Conservation (phyloP, 768 basidiomycete species). For the Suillus subalutaceus region DNA sequence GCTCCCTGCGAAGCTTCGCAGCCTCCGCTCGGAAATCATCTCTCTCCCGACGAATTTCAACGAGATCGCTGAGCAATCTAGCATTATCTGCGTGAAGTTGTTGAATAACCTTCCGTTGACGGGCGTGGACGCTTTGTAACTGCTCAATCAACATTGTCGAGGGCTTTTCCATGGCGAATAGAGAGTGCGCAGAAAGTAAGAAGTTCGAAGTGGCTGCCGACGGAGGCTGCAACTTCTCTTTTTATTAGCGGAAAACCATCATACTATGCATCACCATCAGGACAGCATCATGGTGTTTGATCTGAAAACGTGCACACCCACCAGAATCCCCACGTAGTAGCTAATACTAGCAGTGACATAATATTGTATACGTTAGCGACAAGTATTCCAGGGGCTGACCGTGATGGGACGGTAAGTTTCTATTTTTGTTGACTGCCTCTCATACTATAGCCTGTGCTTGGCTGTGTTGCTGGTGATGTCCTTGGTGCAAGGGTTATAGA, state of each 20-base stretch:
- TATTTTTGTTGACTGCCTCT: slow-evolving; percentile 4
- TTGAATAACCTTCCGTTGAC: slow-evolving; percentile 29
- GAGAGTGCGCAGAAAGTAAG: background rate
- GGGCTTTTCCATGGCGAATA: slow-evolving; percentile 16
- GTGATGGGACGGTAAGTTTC: background rate
- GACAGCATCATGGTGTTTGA: background rate
- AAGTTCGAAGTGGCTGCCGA: background rate
- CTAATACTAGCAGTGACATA: background rate
- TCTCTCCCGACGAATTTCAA: slow-evolving; percentile 30
- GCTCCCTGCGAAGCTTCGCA: slow-evolving; percentile 23
- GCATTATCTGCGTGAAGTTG: slow-evolving; percentile 30
- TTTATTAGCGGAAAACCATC: background rate
- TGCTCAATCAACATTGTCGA: slow-evolving; percentile 25
- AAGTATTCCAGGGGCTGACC: background rate
- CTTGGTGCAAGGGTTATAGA: background rate
- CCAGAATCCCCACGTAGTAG: background rate
- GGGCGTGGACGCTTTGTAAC: slow-evolving; percentile 25
- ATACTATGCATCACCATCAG: slow-evolving; percentile 3
- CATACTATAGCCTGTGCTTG: background rate
- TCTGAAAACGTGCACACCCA: background rate
- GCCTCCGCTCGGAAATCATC: slow-evolving; percentile 27
- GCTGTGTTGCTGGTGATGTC: slow-evolving; percentile 3
- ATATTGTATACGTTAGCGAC: background rate
- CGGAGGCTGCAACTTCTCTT: background rate
- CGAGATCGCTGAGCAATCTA: slow-evolving; percentile 27